These are phyloP conservation scores for Larix kaempferi DNA, from an alignment of 75 land plant species.

Conservation along the genomic window DNA sequence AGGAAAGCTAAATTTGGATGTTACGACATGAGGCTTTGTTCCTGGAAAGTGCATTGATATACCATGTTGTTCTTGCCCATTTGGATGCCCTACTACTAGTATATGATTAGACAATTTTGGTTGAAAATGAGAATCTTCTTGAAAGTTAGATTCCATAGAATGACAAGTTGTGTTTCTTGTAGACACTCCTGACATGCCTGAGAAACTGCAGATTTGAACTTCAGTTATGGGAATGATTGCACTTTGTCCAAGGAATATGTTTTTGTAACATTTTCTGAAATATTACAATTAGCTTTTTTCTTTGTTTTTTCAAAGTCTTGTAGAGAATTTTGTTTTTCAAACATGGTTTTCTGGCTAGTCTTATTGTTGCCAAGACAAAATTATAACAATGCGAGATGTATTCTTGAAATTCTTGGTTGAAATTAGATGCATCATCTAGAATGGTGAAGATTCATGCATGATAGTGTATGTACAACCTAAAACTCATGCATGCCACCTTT, in stretches of 20 bases:
- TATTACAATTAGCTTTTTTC: constrained; percentile 12
- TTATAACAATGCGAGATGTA: no score
- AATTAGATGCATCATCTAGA: no score
- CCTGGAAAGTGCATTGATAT: neutral
- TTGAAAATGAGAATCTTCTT: no score
- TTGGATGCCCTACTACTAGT: neutral
- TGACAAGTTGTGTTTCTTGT: neutral
- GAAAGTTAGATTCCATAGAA: no score
- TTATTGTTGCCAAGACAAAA: no score
- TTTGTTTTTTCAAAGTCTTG: neutral
- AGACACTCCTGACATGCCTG: neutral
- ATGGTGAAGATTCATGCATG: no score
- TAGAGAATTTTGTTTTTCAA: constrained; percentile 12
- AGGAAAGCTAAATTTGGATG: neutral
- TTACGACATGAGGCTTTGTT: neutral
- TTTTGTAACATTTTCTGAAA: constrained; percentile 3
- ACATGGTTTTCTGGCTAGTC: no score
- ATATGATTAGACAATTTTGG: constrained; percentile 2
- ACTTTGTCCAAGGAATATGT: neutral
- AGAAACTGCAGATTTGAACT: constrained; percentile 4
- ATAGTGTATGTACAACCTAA: no score
- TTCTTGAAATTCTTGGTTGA: no score
- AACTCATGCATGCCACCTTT: no score
- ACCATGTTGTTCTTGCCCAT: neutral
- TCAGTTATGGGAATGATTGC: neutral